Percentiles rank a stretch among this genome's conserved stretches.
Evolutionary conservation across 2,329 filamentous ascomycete species (phyloP).

Genomic region (Penicillium sp.): DNA sequence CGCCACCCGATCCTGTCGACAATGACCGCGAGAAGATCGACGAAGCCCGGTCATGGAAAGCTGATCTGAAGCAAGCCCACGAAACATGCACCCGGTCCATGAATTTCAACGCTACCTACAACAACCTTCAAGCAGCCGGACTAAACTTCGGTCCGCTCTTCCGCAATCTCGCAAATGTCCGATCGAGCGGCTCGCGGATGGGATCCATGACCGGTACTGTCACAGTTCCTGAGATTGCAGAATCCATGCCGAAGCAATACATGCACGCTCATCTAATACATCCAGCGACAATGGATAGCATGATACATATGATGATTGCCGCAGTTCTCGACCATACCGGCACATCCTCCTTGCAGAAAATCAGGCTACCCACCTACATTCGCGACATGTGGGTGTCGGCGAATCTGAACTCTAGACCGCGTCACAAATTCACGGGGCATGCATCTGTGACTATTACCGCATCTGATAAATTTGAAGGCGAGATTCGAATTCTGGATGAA

Average conservation of each 20-base stretch:
- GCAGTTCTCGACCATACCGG: conserved; percentile 25
- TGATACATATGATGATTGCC: conserved; percentile 30
- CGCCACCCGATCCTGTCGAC: neutral
- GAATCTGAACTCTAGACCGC: conserved; percentile 18
- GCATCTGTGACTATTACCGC: conserved; percentile 14
- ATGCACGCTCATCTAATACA: conserved; percentile 35
- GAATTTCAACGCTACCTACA: conserved; percentile 24
- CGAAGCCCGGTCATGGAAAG: conserved; percentile 14
- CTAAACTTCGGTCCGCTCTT: conserved; percentile 32
- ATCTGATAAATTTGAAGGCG: conserved; percentile 16
- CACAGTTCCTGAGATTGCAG: conserved; percentile 27
- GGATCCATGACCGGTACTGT: conserved; percentile 24
- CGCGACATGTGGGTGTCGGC: conserved; percentile 33
- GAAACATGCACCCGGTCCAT: conserved; percentile 22
- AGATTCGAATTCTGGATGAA: conserved; percentile 19
- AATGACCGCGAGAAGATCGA: conserved; percentile 10
- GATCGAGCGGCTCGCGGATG: conserved; percentile 11
- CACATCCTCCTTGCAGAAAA: conserved; percentile 17
- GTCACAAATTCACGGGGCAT: conserved; percentile 23
- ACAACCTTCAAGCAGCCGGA: conserved; percentile 26
- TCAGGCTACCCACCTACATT: conserved; percentile 31
- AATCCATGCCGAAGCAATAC: conserved; percentile 33
- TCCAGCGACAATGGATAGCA: conserved; percentile 35
- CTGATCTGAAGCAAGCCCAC: conserved; percentile 9
- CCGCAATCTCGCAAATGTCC: conserved; percentile 26